Evolutionary conservation across 2,329 filamentous ascomycete genomes (phyloP), one percentile per base, ranked within the genome.

Genomic region (Sporothrix schenckii): DNA sequence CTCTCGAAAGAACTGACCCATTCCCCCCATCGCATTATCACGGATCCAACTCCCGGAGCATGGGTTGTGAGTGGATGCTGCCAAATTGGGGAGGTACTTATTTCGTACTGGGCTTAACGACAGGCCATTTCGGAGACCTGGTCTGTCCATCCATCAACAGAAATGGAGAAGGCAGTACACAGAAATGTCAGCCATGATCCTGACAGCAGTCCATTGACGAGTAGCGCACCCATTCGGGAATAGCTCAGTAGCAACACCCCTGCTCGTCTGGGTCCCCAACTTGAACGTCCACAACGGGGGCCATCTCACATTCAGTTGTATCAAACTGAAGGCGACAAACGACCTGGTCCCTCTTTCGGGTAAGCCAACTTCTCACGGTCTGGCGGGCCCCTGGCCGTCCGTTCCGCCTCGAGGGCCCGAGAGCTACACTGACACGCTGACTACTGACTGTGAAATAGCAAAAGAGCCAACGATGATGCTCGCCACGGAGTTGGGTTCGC

Each of bases 11-110:
- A 34, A 34, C 60, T 27, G 27, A 21, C 63, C 27, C 44, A 50
- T 52, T 16, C 9, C 24, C 34, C 41, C 58, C 66, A 67, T 50
- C 60, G 70, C 70, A 70, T 72, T 73, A 69, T 71, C 69, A 60
- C 72, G 72, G 72, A 73, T 72, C 52, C 52, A 68, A 66, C 58
- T 69, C 72, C 72, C 72, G 72, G 72, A 69, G 53, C 72, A 73
- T 69, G 72, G 70, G 69, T 70, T 3, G 66, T 50, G 47, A 47
- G 56, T 39, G 41, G 50, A 39, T 10, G 9, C 24, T 68, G 54
- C 27, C 53, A 24, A 34, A 56, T 63, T 34, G 52, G 24, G 39
- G 52, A 24, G 44, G 24, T 30, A 58, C 58, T 68, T 27, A n/a
- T n/a, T n/a, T n/a, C n/a, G n/a, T n/a, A 39, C 24, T 58, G 53